A percentile compares a stretch with the other conserved stretches of the same genome.
Evolutionary conservation across 1,284 basidiomycete genomes (phyloP).

Genomic region (Cutaneotrichosporon dermatis): DNA sequence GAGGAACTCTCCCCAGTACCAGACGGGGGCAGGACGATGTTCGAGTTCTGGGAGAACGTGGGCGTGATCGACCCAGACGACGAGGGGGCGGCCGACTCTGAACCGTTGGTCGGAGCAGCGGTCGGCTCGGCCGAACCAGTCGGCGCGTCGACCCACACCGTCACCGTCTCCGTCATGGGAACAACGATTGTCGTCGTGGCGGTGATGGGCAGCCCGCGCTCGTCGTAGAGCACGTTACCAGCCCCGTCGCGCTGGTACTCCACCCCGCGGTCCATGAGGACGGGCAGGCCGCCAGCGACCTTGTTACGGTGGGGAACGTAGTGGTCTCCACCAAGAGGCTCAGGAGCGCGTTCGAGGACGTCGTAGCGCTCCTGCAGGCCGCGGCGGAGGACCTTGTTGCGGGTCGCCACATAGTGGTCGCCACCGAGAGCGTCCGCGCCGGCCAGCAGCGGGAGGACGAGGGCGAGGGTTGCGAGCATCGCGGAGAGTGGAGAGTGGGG

Average conservation of each 20-base stretch:
- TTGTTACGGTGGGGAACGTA: constrained; percentile 9
- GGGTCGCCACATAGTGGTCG: constrained; percentile 18
- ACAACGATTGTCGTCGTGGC: constrained; percentile 44
- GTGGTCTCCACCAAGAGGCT: constrained; percentile 14
- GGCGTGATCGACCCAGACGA: neutral
- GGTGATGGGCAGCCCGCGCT: constrained; percentile 42
- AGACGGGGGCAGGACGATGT: constrained; percentile 11
- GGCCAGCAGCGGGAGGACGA: constrained; percentile 18
- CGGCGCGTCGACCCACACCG: constrained; percentile 38
- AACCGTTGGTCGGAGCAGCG: neutral
- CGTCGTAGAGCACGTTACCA: constrained; percentile 22
- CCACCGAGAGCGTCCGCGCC: constrained; percentile 11
- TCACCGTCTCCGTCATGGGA: constrained; percentile 38
- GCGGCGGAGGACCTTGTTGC: constrained; percentile 2
- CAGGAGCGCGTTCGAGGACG: neutral
- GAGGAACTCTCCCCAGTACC: neutral
- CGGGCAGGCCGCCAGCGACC: neutral
- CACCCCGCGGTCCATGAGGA: neutral
- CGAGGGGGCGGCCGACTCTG: neutral
- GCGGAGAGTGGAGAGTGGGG: constrained; percentile 1
- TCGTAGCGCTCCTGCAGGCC: neutral
- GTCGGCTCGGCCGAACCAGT: constrained; percentile 6
- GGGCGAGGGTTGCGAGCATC: constrained; percentile 12
- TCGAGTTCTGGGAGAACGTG: neutral
- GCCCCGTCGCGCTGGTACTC: constrained; percentile 1